Base-by-base conservation (phyloP, 2,329 filamentous ascomycete species). In the Aspergillus uvarum region DNA sequence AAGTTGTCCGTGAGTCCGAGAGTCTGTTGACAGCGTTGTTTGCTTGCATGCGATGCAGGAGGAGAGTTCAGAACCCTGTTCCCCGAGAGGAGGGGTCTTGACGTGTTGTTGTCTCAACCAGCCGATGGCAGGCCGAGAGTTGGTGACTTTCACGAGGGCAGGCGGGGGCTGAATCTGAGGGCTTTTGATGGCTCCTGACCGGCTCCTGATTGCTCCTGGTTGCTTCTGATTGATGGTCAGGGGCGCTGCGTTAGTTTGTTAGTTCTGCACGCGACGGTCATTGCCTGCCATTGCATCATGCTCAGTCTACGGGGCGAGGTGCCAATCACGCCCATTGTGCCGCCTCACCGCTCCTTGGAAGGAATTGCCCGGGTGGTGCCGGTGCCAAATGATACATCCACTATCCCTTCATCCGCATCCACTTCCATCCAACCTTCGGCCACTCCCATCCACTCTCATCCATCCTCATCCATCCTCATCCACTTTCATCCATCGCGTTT, bases 311-410 rank as follows among this genome's bases (percentile, higher is more conserved):
- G 14, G 38, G 16, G 26, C 26, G 32, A 47, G 21, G 26, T 31
- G 31, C 50, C 48, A 42, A 24, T 53, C 26, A 22, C 38, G 56
- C 31, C 47, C 38, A 24, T 32, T 24, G 31, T 35, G 29, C 56
- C 56, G 59, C 63, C 57, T 67, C 65, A 67, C 65, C 65, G 65
- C 64, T 65, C 61, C 49, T 59, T 58, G 56, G 54, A 56, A 56
- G 61, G 55, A 59, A 54, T 54, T 47, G 51, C 26, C 58, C 58
- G 59, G 60, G 57, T 56, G 54, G 59, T 54, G 54, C 59, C 59
- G 54, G 57, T 58, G 50, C 60, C 38, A 57, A 35, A 19, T 56
- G 61, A 59, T 62, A 60, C 49, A 58, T 54, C 53, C 55, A 51
- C 49, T n/a, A 44, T 44, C 16, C 38, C 14, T 44, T 10, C 38